Conservation (phyloP, 345 rosid species). For the Salix viminalis region DNA sequence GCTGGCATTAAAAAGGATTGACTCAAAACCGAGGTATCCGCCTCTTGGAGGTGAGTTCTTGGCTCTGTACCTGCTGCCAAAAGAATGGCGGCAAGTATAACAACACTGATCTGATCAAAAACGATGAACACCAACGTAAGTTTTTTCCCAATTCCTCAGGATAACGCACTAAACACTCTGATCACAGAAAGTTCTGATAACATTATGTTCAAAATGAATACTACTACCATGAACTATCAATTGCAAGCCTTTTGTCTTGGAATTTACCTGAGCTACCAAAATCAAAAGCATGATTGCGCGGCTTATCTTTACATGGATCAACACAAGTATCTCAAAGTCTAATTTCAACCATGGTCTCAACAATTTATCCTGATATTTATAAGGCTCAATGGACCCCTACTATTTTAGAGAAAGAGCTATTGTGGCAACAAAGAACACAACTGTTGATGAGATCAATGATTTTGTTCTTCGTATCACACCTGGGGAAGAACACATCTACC, state of each 20-base stretch:
- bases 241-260: neutral
- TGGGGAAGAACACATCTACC: too few relatives aligned
- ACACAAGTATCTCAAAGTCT: conserved; percentile 25
- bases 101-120: conserved; percentile 35
- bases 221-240: neutral
- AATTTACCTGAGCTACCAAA: conserved; percentile 42
- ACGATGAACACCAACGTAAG: neutral
- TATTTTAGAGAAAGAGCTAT: too few relatives aligned
- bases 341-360: too few relatives aligned
- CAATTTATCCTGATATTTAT: too few relatives aligned
- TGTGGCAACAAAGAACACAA: too few relatives aligned
- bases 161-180: neutral
- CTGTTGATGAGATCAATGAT: too few relatives aligned
- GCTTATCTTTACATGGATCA: conserved; percentile 34
- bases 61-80: conserved; percentile 33
- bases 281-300: conserved; percentile 25
- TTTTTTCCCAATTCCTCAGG: neutral
- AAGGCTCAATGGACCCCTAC: too few relatives aligned
- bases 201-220: too few relatives aligned
- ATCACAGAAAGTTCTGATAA: neutral
- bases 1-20: conserved; percentile 52
- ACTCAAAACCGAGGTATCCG: conserved; percentile 11
- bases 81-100: conserved; percentile 25
- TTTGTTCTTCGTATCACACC: too few relatives aligned
- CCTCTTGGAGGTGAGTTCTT: neutral